Percentiles rank a stretch among this genome's conserved stretches.
Evolutionary conservation across 169 alveolate genomes (phyloP).

Genomic region (Hepatocystis sp.): DNA sequence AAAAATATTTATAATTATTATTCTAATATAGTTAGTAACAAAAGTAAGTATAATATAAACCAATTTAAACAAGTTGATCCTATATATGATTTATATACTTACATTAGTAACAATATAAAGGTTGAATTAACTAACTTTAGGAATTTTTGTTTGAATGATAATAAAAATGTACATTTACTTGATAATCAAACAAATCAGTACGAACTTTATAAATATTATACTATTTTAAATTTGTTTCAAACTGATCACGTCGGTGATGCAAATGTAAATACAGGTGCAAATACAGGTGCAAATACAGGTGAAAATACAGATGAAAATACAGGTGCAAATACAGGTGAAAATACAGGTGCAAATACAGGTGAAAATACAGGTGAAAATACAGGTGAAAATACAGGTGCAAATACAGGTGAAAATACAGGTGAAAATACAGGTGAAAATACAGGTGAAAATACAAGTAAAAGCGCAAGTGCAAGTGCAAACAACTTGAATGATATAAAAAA

Average conservation of each 20-base stretch:
- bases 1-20: constrained; percentile 10
- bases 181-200: constrained; percentile 11
- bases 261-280: neutral
- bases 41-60: too few species aligned
- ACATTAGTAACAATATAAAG: constrained; percentile 5
- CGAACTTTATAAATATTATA: neutral
- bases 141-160: constrained; percentile 26
- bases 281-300: neutral
- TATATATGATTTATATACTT: constrained; percentile 20
- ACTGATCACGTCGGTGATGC: too few species aligned
- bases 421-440: neutral
- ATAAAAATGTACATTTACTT: constrained; percentile 9
- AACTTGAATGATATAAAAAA: neutral
- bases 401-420: neutral
- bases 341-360: neutral
- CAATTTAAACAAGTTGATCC: constrained; percentile 4
- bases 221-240: too few species aligned
- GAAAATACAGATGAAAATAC: neutral
- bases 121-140: constrained; percentile 33
- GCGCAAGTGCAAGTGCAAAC: too few species aligned
- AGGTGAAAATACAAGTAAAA: neutral
- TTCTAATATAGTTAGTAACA: neutral
- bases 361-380: neutral
- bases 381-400: too few species aligned
- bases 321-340: neutral